phyloP scores from a whole-genome alignment of 75 land plant species.

The Picea glauca region DNA sequence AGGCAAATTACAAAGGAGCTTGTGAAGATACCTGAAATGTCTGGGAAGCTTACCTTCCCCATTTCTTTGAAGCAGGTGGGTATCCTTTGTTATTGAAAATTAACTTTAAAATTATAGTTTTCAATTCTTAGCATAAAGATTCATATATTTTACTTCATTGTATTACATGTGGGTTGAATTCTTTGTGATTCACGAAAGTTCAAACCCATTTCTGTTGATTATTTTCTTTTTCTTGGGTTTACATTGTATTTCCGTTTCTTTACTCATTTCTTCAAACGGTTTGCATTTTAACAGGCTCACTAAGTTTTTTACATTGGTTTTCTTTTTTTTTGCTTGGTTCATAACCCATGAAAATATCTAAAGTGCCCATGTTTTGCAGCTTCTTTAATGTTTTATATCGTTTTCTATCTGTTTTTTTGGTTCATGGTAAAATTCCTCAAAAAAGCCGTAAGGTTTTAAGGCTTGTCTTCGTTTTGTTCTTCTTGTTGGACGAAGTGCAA shows the following conservation, averaged over 20 bases:
- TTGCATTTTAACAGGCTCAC: no score
- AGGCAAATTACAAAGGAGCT: conserved; percentile 62
- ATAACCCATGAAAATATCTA: no score
- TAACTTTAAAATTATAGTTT: neutral
- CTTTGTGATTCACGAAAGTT: neutral
- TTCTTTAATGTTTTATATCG: no score
- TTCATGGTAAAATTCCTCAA: no score
- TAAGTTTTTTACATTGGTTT: no score
- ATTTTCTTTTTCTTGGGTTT: neutral
- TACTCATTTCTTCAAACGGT: neutral
- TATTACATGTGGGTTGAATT: neutral
- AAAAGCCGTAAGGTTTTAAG: no score
- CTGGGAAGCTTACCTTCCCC: conserved; percentile 67
- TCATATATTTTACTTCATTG: neutral
- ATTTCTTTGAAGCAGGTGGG: conserved; percentile 79
- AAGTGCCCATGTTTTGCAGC: no score
- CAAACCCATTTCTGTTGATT: no score
- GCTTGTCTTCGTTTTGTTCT: no score
- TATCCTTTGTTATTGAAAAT: neutral
- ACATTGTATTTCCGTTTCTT: neutral
- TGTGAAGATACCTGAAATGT: conserved; percentile 52
- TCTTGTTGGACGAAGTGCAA: no score
- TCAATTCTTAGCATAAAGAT: neutral
- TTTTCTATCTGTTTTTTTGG: no score
- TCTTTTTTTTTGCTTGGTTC: no score